Base-by-base conservation (phyloP, 2,329 filamentous ascomycete species). In the Colletotrichum magnum region DNA sequence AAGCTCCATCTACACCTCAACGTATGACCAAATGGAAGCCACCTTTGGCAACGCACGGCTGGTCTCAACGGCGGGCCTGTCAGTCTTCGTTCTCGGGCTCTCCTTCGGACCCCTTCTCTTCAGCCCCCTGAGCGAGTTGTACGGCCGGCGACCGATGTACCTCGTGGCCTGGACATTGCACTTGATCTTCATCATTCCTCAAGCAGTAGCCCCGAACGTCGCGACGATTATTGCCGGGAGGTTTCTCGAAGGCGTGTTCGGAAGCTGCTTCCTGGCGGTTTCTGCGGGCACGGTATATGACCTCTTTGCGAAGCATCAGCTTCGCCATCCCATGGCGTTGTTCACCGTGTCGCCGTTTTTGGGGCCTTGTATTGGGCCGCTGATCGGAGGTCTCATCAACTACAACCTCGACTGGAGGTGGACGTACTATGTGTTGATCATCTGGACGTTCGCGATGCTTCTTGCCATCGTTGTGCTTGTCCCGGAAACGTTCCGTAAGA, bases 221-320 rank as follows among this genome's bases (percentile, higher is more conserved):
- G 82, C 89, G 73, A 96, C 94, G 4, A 89, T 97, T 83, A 81
- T 97, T 54, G 82, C 96, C 6, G 86, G 87, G 12, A 89, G 94
- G 6, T 97, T 97, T 78, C 86, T 97, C 54, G 87, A 91, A 74
- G 93, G 93, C 3, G 83, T 95, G 39, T 86, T 90, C 1, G 92
- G 92, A 2, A 89, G 87, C 71, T 88, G 89, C 1, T 92, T 92
- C 71, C 77, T 93, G 62, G 88, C 87, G 63, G 94, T 97, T 2
- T 92, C 93, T 0, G 94, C 94, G 32, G 94, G 94, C 4, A 97
- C 93, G 0, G 93, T 97, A 13, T 92, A 93, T 26, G 94, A 97
- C 75, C 80, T 95, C 71, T 95, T 95, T 75, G 81, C 83, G 6
- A 85, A 86, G 52, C 83, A 90, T 67, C 86, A 93, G 71, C 87